Evolutionary conservation across 805 yeast genomes (phyloP).

Genomic region (Hanseniaspora valbyensis): DNA sequence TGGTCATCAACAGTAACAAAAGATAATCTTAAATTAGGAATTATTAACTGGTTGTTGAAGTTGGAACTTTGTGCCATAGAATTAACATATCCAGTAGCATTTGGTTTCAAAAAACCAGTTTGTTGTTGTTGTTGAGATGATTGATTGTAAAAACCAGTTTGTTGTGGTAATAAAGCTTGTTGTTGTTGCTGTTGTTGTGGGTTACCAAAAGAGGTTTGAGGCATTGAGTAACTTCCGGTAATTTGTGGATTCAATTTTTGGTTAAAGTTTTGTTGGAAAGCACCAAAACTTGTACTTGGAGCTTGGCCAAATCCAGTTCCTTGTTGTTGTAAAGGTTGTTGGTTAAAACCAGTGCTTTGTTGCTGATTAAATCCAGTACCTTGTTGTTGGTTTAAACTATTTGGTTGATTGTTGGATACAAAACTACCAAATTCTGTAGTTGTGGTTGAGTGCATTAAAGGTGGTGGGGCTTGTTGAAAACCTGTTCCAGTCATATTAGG

Average conservation of each 20-base stretch:
- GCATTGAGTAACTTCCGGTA: slow-evolving; percentile 27
- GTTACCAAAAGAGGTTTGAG: slow-evolving; percentile 28
- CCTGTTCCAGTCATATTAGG: neutral
- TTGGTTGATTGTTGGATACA: slow-evolving; percentile 17
- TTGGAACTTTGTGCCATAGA: slow-evolving; percentile 32
- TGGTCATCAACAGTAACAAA: slow-evolving; percentile 81
- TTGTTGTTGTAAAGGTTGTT: slow-evolving; percentile 24
- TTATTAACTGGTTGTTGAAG: slow-evolving; percentile 48
- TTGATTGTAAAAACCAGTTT: slow-evolving; percentile 38
- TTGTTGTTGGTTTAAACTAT: slow-evolving; percentile 16
- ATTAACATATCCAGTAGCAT: slow-evolving; percentile 39
- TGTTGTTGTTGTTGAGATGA: slow-evolving; percentile 22
- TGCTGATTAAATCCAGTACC: slow-evolving; percentile 21
- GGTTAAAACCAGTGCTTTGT: slow-evolving; percentile 21
- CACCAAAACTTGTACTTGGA: slow-evolving; percentile 19
- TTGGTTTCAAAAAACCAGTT: slow-evolving; percentile 31
- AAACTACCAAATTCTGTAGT: slow-evolving; percentile 19
- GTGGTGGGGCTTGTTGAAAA: slow-evolving; percentile 16
- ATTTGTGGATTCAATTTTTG: slow-evolving; percentile 25
- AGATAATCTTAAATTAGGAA: slow-evolving; percentile 67
- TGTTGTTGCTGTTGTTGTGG: slow-evolving; percentile 17
- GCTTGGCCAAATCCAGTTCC: slow-evolving; percentile 24
- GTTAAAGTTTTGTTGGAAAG: slow-evolving; percentile 7
- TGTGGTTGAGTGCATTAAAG: slow-evolving; percentile 14
- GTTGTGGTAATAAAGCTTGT: slow-evolving; percentile 32